Base-by-base conservation (phyloP, 1,284 basidiomycete genomes). In the Rhodotorula sp. region DNA sequence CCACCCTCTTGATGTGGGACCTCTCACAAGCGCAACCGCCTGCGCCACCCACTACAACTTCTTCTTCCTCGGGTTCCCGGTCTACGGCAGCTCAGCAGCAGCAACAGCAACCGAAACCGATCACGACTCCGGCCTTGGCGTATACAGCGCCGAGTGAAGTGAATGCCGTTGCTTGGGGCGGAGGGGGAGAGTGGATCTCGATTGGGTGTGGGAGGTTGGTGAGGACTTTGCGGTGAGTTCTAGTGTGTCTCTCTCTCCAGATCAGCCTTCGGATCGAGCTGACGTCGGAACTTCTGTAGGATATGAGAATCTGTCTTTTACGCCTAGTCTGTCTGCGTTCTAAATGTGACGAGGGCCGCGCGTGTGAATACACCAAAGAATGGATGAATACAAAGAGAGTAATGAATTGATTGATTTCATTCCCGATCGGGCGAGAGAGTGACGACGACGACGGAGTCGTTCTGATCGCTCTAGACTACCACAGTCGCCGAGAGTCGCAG, bases 1-100 rank as follows among this genome's bases (percentile, higher is more conserved):
- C 89, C 73, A 93, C 95, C 80, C 84, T 95, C 17, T 83, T 96
- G 17, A 81, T 96, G 18, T 96, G 93, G 90, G 93, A 96, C 80
- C 84, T 95, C 29, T 70, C 77, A 4, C 57, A 64, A 1, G 53
- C 75, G 33, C 76, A 75, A 1, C 86, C 87, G 72, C 82, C 84
- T 24, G 83, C 69, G 12, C 58, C 63, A 15, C 63, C 65, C 1
- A 42, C 37, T 1, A 42, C 37, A 14, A 42, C 37, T 42, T 42
- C 37, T 10, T 37, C 37, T 12, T 14, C 37, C 37, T 42, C 53
- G 51, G 26, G 24, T 15, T 69, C 70, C 53, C 67, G 68, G 29
- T 66, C 53, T 24, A 64, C 62, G 12, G 61, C 68, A 10, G 37
- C 37, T 12, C 37, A 42, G 37, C 37, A 42, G 29, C 68, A 68